Percentiles rank a stretch among this genome's conserved stretches.
Conservation (phyloP, 768 basidiomycete species). For the Lentinula edodes region DNA sequence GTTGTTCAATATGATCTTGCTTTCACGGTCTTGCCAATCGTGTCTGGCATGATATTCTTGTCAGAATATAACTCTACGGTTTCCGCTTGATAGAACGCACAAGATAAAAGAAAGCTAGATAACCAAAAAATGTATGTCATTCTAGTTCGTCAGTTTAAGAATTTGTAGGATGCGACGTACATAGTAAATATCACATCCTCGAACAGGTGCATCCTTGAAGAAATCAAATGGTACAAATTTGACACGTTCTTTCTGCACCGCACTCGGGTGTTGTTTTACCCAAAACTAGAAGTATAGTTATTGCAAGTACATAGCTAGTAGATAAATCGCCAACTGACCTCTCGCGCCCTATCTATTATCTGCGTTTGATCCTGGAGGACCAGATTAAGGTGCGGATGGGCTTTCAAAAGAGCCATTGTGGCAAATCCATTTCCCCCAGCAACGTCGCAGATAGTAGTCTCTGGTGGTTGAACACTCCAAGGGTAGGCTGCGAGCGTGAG, state of each 20-base stretch:
- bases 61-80: not conserved
- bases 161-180: conserved; percentile 19
- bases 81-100: conserved; percentile 13
- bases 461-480: conserved; percentile 24
- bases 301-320: not conserved
- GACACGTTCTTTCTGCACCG: conserved; percentile 26
- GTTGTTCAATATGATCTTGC: conserved; percentile 27
- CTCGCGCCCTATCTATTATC: conserved; percentile 23
- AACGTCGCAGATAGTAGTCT: conserved; percentile 31
- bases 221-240: conserved; percentile 35
- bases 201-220: conserved; percentile 27
- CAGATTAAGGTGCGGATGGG: conserved; percentile 26
- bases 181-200: conserved; percentile 34
- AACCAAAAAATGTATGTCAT: conserved; percentile 29
- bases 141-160: not conserved
- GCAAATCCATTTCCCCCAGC: conserved; percentile 33
- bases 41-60: conserved; percentile 21
- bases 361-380: conserved; percentile 31
- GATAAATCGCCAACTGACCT: not conserved
- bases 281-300: conserved; percentile 18
- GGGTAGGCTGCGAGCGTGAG: conserved; percentile 21
- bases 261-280: conserved; percentile 27
- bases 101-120: conserved; percentile 29
- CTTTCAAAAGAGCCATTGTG: conserved; percentile 25
- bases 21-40: conserved; percentile 34